These are phyloP conservation scores for Dichomitus squalens DNA, from an alignment of 1,284 basidiomycete genomes.

Conservation along the genomic window DNA sequence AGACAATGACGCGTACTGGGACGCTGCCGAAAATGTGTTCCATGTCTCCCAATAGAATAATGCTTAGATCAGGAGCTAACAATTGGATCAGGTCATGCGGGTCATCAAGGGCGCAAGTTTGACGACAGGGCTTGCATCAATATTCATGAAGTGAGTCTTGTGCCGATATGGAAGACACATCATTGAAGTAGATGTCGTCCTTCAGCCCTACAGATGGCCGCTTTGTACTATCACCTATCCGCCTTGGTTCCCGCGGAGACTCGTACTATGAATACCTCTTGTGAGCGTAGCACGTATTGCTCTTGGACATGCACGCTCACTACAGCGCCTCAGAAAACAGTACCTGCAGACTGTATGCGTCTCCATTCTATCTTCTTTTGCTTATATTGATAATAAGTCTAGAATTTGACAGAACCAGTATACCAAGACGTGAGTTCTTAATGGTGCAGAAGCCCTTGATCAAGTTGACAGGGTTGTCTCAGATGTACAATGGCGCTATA, in stretches of 20 bases:
- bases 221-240: slow-evolving; percentile 78
- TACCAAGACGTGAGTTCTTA: slow-evolving; percentile 67
- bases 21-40: slow-evolving; percentile 74
- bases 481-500: slow-evolving; percentile 91
- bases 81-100: slow-evolving; percentile 62
- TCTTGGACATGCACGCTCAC: not conserved
- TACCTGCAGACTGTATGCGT: slow-evolving; percentile 72
- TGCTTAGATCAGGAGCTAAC: not conserved
- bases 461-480: not conserved
- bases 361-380: slow-evolving; percentile 2
- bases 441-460: not conserved
- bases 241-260: slow-evolving; percentile 91
- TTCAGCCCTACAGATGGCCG: slow-evolving; percentile 64
- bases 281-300: slow-evolving; percentile 43
- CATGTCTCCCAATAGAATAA: not conserved
- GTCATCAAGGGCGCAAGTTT: slow-evolving; percentile 65
- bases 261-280: slow-evolving; percentile 94
- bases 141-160: slow-evolving; percentile 74
- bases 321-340: slow-evolving; percentile 59
- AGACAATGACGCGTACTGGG: slow-evolving; percentile 80
- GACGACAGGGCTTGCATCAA: slow-evolving; percentile 78
- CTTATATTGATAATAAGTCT: slow-evolving; percentile 46
- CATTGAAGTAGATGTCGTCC: not conserved
- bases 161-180: too few relatives aligned
- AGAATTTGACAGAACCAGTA: slow-evolving; percentile 78